These are phyloP conservation scores for Barnettozyma vustinii DNA, from an alignment of 805 yeast species.

Conservation along the genomic window DNA sequence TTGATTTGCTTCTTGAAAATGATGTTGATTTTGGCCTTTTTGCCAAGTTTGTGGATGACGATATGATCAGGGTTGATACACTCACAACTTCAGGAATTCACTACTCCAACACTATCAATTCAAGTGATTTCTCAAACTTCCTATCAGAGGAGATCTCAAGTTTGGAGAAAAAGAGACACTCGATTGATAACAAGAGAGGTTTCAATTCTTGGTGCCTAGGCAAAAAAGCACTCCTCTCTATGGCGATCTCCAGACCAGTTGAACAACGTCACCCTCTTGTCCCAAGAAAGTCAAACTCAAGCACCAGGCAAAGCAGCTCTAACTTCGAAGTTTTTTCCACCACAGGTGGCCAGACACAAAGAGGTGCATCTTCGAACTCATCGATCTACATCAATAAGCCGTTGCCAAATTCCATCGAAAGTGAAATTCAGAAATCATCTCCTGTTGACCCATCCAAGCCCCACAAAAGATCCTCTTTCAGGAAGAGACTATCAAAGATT, in stretches of 20 bases:
- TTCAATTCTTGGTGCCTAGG: slow-evolving; percentile 10
- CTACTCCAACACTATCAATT: slow-evolving; percentile 24
- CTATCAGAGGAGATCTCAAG: slow-evolving; percentile 36
- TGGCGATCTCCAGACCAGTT: slow-evolving; percentile 1
- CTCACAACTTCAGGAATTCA: slow-evolving; percentile 21
- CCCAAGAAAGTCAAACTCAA: slow-evolving; percentile 9
- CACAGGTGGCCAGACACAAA: neutral
- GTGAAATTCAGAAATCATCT: neutral
- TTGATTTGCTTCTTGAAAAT: slow-evolving; percentile 30
- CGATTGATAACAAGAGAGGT: slow-evolving; percentile 7
- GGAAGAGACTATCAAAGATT: slow-evolving; percentile 23
- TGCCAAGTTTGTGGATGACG: slow-evolving; percentile 36
- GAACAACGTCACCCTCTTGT: neutral
- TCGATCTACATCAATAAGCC: slow-evolving; percentile 20
- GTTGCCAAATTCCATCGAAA: slow-evolving; percentile 12
- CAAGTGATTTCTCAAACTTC: slow-evolving; percentile 30
- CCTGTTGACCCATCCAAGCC: neutral
- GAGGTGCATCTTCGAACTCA: slow-evolving; percentile 16
- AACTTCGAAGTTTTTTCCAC: neutral
- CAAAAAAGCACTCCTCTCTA: slow-evolving; percentile 10
- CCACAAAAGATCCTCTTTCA: slow-evolving; percentile 11
- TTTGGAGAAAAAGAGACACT: slow-evolving; percentile 17
- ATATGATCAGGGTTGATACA: slow-evolving; percentile 20
- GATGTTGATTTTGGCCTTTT: slow-evolving; percentile 44
- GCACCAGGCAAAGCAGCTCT: neutral